Evolutionary conservation across 176 grass and related monocot species (phyloP), one percentile per base, ranked within the genome.

Genomic region (Aegilops tauschii): DNA sequence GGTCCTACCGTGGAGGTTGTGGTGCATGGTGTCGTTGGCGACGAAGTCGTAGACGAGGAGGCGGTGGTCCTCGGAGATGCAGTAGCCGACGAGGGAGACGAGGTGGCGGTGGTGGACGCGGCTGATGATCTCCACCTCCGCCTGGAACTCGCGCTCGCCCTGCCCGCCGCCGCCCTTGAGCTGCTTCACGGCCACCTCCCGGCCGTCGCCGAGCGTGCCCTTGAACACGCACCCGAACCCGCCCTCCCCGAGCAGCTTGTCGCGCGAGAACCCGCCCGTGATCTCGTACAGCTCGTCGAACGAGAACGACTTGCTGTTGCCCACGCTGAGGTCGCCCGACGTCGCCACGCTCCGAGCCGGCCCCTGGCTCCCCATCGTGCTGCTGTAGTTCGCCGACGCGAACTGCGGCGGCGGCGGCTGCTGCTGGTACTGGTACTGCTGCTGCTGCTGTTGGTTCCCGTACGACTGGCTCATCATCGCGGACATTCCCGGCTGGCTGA

Each of bases 51-150:
- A 98, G 37, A 98, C 87, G 29, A 98, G 93, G 40, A 98, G 81
- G 32, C 94, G 87, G 58, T 98, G 97, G 61, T 94, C 88, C 61
- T 96, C 92, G 11, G 90, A 82, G 42, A 98, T 94, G 90, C 93
- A 98, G 86, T 90, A 98, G 6, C 94, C 92, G 69, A 96, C 92
- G 25, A 98, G 92, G 8, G 97, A 94, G 32, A 98, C 93, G 76
- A 98, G 87, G 85, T 98, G 97, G 27, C 88, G 87, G 69, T 98
- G 94, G 84, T 98, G 97, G 6, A 96, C 89, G 16, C 92, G 78
- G 87, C 88, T 98, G 82, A 98, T 98, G 83, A 98, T 98, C 87
- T 98, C 97, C 18, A 98, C 97, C 90, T 98, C 92, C 10, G 96
- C 96, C 86, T 95, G 89, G 88, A 98, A 98, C 82, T 98, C 96